phyloP scores from a whole-genome alignment of 2,329 filamentous ascomycete genomes.

The Acephala macrosclerotiorum region DNA sequence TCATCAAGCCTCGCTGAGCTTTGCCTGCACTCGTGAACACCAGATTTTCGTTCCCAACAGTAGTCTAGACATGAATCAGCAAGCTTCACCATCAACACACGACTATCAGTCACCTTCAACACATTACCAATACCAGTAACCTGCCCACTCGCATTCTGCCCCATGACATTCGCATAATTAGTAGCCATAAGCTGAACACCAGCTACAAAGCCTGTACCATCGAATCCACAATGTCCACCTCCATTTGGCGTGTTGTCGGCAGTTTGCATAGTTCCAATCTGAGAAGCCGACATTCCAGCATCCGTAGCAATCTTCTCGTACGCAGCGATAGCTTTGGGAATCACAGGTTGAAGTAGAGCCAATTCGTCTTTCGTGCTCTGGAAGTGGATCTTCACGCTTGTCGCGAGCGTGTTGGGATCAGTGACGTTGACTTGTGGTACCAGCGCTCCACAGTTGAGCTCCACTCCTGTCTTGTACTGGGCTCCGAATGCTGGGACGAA shows the following conservation, averaged over 20 bases:
- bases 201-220: slow-evolving; percentile 59
- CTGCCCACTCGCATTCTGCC: slow-evolving; percentile 50
- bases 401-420: slow-evolving; percentile 50
- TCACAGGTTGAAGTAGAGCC: slow-evolving; percentile 54
- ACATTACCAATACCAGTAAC: slow-evolving; percentile 59
- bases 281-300: slow-evolving; percentile 51
- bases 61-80: slow-evolving; percentile 31
- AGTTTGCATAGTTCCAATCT: slow-evolving; percentile 61
- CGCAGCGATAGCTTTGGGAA: slow-evolving; percentile 57
- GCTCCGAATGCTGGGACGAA: slow-evolving; percentile 59
- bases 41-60: slow-evolving; percentile 38
- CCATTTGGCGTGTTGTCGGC: slow-evolving; percentile 62
- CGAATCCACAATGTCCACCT: slow-evolving; percentile 66
- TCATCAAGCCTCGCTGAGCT: not conserved
- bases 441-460: slow-evolving; percentile 63
- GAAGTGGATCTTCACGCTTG: slow-evolving; percentile 60
- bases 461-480: slow-evolving; percentile 52
- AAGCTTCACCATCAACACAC: not conserved
- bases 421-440: slow-evolving; percentile 59
- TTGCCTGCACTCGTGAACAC: slow-evolving; percentile 28
- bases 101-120: slow-evolving; percentile 43
- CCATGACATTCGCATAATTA: slow-evolving; percentile 59
- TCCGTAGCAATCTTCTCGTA: slow-evolving; percentile 56
- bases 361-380: slow-evolving; percentile 63
- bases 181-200: slow-evolving; percentile 64